Percentiles rank a stretch among this genome's conserved stretches.
Evolutionary conservation across 164 flowering plant genomes (phyloP).

Genomic region (Vitis rupestris): DNA sequence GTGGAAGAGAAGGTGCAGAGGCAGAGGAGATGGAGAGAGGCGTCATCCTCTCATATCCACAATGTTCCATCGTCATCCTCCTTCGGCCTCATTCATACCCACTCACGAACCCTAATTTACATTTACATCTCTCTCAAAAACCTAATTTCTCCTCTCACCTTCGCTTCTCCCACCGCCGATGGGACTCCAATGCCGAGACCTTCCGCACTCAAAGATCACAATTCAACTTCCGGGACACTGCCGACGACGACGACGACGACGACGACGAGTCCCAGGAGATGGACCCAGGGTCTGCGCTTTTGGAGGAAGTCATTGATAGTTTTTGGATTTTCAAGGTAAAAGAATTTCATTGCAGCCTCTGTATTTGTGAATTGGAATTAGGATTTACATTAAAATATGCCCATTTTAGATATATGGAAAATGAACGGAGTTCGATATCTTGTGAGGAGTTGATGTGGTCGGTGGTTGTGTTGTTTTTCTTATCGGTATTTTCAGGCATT

Average conservation of each 20-base stretch:
- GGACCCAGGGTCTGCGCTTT: slow-evolving; percentile 20
- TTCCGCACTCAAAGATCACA: slow-evolving; percentile 13
- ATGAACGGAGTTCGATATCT: too few relatives aligned
- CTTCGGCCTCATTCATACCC: neutral
- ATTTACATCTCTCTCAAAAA: slow-evolving; percentile 3
- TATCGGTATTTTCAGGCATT: too few relatives aligned
- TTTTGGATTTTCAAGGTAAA: slow-evolving; percentile 64
- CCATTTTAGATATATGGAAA: neutral
- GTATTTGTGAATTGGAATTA: neutral
- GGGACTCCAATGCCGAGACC: slow-evolving; percentile 49
- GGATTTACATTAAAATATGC: neutral
- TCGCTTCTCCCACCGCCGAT: slow-evolving; percentile 15
- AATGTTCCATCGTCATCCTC: neutral
- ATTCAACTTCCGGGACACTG: slow-evolving; percentile 13
- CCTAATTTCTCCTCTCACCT: slow-evolving; percentile 6
- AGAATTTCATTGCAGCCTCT: neutral
- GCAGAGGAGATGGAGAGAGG: slow-evolving; percentile 16
- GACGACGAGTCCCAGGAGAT: slow-evolving; percentile 12
- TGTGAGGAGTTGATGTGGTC: too few relatives aligned
- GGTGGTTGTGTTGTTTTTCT: too few relatives aligned
- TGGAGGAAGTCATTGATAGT: slow-evolving; percentile 40
- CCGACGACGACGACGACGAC: slow-evolving; percentile 17
- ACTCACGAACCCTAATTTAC: slow-evolving; percentile 3
- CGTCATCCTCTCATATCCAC: slow-evolving; percentile 2
- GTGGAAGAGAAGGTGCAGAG: slow-evolving; percentile 2